Conservation (phyloP, 1,284 basidiomycete genomes). For the Ustilago xerochloae region DNA sequence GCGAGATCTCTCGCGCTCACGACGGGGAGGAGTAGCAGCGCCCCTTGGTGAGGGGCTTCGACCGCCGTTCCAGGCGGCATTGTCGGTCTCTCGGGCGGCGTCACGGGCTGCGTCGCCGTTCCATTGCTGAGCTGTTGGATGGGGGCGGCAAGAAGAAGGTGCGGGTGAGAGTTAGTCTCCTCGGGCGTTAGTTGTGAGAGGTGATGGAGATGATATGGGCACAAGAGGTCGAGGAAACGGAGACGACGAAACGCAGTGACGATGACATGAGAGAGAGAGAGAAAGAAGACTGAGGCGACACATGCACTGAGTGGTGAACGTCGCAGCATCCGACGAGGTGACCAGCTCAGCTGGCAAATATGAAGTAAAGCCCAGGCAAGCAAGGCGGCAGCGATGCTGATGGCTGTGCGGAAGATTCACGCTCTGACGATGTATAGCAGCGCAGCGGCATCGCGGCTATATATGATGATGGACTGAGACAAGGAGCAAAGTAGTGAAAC, state of each 20-base stretch:
- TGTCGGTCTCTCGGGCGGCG: slow-evolving; percentile 53
- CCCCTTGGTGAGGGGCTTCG: slow-evolving; percentile 52
- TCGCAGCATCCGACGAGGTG: too few relatives aligned
- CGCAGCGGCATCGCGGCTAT: too few relatives aligned
- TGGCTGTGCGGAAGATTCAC: too few relatives aligned
- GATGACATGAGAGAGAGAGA: neutral
- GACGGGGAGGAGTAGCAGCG: slow-evolving; percentile 51
- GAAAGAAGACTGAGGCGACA: neutral
- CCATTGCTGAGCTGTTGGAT: slow-evolving; percentile 50
- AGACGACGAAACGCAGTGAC: slow-evolving; percentile 4
- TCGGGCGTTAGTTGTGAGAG: slow-evolving; percentile 10
- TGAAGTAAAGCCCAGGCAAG: too few relatives aligned
- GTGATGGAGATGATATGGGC: neutral
- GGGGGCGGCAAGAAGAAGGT: slow-evolving; percentile 28
- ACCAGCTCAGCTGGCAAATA: too few relatives aligned
- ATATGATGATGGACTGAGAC: too few relatives aligned
- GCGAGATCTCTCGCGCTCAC: slow-evolving; percentile 51
- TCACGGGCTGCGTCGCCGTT: slow-evolving; percentile 57
- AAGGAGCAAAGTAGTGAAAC: too few relatives aligned
- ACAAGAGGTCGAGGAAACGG: neutral
- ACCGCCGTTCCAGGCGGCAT: slow-evolving; percentile 39
- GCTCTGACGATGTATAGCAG: too few relatives aligned
- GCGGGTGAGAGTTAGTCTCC: slow-evolving; percentile 28
- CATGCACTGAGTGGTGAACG: too few relatives aligned
- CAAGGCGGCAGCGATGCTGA: too few relatives aligned